Evolutionary conservation across 2,329 filamentous ascomycete species (phyloP).

Genomic region (Epichloe glyceriae): DNA sequence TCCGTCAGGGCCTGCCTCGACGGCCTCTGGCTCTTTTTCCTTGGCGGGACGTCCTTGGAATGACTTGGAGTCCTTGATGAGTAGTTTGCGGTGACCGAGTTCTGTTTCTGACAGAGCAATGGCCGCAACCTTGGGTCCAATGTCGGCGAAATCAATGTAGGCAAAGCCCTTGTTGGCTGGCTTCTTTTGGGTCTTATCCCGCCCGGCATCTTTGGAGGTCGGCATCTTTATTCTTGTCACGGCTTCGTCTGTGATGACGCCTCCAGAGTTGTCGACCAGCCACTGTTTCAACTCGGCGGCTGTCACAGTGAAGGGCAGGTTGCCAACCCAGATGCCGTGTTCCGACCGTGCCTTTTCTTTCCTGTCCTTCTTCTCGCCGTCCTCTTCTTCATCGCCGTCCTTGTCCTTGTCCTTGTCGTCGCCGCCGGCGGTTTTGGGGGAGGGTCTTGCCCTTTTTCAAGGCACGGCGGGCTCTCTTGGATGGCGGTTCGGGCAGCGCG

Average conservation of each 20-base stretch:
- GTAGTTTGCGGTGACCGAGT: constrained; percentile 59
- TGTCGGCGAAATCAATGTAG: constrained; percentile 78
- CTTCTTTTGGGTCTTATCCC: constrained; percentile 21
- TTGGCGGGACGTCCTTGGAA: constrained; percentile 83
- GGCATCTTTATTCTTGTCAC: constrained; percentile 83
- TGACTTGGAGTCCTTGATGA: constrained; percentile 87
- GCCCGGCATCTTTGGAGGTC: constrained; percentile 36
- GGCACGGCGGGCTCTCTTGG: constrained; percentile 81
- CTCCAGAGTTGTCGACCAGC: constrained; percentile 59
- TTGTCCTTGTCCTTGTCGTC: constrained; percentile 22
- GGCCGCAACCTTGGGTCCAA: constrained; percentile 59
- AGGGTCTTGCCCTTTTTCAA: constrained; percentile 70
- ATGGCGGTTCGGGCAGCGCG: constrained; percentile 78
- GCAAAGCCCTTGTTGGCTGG: constrained; percentile 81
- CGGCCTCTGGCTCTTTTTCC: constrained; percentile 25
- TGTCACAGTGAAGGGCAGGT: constrained; percentile 73
- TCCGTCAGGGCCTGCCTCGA: constrained; percentile 15
- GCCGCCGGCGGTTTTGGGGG: constrained; percentile 28
- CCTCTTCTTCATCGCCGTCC: constrained; percentile 21
- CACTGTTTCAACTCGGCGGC: constrained; percentile 65
- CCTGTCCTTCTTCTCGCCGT: constrained; percentile 26
- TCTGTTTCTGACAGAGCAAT: constrained; percentile 78
- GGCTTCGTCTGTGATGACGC: constrained; percentile 49
- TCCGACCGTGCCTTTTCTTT: constrained; percentile 52
- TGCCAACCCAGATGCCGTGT: constrained; percentile 90